A percentile compares a stretch with the other conserved stretches of the same genome.
Conservation (phyloP, 768 basidiomycete genomes). For the Infundibulicybe gibba region DNA sequence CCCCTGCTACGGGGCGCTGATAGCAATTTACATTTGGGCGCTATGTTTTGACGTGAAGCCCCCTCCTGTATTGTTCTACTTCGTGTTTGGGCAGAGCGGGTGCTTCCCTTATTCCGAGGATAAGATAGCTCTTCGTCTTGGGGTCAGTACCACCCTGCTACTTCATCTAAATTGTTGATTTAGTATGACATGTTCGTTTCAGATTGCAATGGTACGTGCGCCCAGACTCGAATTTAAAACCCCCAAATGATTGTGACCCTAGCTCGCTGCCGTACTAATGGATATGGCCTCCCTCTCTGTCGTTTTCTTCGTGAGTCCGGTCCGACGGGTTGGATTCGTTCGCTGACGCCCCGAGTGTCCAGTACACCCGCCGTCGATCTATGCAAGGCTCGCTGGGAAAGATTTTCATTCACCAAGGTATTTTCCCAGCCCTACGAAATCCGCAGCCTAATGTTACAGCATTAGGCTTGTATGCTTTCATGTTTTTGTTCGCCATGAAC, state of each 20-base stretch:
- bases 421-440: no score
- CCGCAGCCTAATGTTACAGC: no score
- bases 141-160: slow-evolving; percentile 26
- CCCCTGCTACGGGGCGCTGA: slow-evolving; percentile 24
- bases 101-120: slow-evolving; percentile 35
- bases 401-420: no score
- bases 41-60: slow-evolving; percentile 24
- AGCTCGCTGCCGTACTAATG: neutral
- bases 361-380: no score
- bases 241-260: no score
- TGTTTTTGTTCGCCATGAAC: no score
- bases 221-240: no score
- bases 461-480: no score
- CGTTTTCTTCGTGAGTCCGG: neutral
- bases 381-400: no score
- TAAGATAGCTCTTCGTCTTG: slow-evolving; percentile 19
- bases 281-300: neutral
- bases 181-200: no score
- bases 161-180: neutral
- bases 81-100: slow-evolving; percentile 22
- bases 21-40: slow-evolving; percentile 30
- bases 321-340: no score
- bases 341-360: no score
- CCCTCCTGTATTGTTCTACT: slow-evolving; percentile 18
- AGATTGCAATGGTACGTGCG: slow-evolving; percentile 17